phyloP scores from a whole-genome alignment of 208 protist genomes.

The Acanthamoeba divionensis region DNA sequence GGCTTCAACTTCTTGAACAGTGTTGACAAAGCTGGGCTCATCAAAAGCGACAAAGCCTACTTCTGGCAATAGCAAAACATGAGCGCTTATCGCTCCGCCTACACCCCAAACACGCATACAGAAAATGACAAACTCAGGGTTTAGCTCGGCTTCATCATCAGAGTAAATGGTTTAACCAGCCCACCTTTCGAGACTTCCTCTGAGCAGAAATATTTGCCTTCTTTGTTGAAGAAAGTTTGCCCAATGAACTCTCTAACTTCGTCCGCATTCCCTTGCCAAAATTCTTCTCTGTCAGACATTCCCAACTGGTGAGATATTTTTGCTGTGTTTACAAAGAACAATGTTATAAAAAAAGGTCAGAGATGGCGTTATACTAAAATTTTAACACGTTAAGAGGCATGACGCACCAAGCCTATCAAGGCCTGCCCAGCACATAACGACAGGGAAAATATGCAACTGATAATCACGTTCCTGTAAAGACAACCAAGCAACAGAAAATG shows the following conservation, averaged over 20 bases:
- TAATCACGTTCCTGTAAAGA: too few species aligned
- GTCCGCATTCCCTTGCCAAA: constrained; percentile 62
- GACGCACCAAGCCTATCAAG: constrained; percentile 64
- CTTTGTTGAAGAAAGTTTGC: constrained; percentile 50
- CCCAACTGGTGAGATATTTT: constrained; percentile 68
- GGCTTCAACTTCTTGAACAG: constrained; percentile 38
- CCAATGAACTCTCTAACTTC: constrained; percentile 68
- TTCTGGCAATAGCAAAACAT: constrained; percentile 64
- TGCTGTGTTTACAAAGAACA: not conserved
- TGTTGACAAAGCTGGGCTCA: constrained; percentile 64
- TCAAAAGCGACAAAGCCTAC: constrained; percentile 59
- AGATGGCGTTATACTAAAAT: not conserved
- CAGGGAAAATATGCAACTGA: constrained; percentile 55
- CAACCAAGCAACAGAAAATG: too few species aligned
- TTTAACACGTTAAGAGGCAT: not conserved
- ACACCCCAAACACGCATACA: not conserved
- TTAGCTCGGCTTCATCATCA: constrained; percentile 53
- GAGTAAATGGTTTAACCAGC: constrained; percentile 13
- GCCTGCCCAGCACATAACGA: constrained; percentile 72
- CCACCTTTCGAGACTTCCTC: not conserved
- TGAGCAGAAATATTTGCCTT: constrained; percentile 61
- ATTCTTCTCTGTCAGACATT: constrained; percentile 47
- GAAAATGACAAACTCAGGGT: not conserved
- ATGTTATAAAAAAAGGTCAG: not conserved
- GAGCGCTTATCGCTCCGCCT: not conserved